Evolutionary conservation across 164 flowering plant genomes (phyloP).

Genomic region (Sedum album): DNA sequence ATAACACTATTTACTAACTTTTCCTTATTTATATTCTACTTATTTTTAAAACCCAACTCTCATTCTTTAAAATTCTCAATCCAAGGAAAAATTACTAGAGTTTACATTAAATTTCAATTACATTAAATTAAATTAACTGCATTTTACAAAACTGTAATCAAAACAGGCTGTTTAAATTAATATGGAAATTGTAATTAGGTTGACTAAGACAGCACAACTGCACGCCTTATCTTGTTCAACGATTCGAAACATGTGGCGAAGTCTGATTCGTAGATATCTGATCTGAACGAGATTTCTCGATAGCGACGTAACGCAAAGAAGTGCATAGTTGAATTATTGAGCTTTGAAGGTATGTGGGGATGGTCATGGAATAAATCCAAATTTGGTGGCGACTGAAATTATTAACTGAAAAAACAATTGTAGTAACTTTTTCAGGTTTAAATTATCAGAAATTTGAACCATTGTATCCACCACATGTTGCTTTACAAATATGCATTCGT

Average conservation of each 20-base stretch:
- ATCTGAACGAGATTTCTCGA: constrained; percentile 3
- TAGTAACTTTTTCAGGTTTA: neutral
- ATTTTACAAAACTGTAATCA: too few species aligned
- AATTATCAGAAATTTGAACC: neutral
- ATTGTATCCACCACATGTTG: too few species aligned
- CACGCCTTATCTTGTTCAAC: constrained; percentile 4
- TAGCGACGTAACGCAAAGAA: neutral
- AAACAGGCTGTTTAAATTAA: too few species aligned
- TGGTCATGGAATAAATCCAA: neutral
- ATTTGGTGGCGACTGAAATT: neutral
- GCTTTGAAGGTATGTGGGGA: neutral
- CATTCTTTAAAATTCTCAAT: too few species aligned
- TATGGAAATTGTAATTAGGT: neutral
- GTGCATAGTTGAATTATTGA: constrained; percentile 1
- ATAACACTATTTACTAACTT: neutral
- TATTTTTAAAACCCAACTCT: too few species aligned
- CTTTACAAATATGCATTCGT: too few species aligned
- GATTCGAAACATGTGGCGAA: neutral
- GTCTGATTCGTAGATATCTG: neutral
- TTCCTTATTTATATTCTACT: too few species aligned
- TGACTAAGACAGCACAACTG: neutral
- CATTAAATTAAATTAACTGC: too few species aligned
- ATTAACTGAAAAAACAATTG: neutral
- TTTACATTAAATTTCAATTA: too few species aligned
- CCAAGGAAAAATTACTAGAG: too few species aligned